Percentiles rank a stretch among this genome's conserved stretches.
These are phyloP conservation scores for Picochlorum sp. DNA, from an alignment of 139 green algal genomes.

Conservation along the genomic window DNA sequence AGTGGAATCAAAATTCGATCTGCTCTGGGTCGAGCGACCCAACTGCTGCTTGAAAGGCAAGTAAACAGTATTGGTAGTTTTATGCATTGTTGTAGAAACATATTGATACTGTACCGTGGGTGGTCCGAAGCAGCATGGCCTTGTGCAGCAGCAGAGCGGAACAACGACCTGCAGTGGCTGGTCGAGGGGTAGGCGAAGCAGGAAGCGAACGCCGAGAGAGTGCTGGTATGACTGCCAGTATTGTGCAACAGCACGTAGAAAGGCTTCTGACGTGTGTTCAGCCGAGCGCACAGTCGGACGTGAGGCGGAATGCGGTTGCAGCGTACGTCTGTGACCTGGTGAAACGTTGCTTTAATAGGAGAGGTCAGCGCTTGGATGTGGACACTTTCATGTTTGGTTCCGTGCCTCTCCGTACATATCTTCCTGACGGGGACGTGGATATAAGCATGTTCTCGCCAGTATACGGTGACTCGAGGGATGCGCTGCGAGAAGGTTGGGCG, in stretches of 20 bases:
- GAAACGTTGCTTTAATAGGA: not conserved
- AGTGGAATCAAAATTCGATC: no score
- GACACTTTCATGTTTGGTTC: conserved; percentile 82
- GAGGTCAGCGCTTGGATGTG: conserved; percentile 47
- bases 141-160: no score
- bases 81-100: no score
- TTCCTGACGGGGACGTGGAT: conserved; percentile 97
- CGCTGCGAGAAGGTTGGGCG: conserved; percentile 53
- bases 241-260: conserved; percentile 5
- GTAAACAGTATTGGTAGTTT: no score
- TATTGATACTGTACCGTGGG: no score
- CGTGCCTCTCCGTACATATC: conserved; percentile 86
- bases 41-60: no score
- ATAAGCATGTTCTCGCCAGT: conserved; percentile 82
- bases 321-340: conserved; percentile 7
- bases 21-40: no score
- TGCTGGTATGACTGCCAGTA: not conserved
- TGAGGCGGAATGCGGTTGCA: conserved; percentile 5
- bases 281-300: conserved; percentile 10
- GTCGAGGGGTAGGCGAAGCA: no score
- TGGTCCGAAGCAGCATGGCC: no score
- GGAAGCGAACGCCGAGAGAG: no score
- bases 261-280: conserved; percentile 9
- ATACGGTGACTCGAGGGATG: not conserved
- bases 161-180: no score